Evolutionary conservation across 345 rosid genomes (phyloP), one percentile per base, ranked within the genome.

Genomic region (Triadica sebifera): DNA sequence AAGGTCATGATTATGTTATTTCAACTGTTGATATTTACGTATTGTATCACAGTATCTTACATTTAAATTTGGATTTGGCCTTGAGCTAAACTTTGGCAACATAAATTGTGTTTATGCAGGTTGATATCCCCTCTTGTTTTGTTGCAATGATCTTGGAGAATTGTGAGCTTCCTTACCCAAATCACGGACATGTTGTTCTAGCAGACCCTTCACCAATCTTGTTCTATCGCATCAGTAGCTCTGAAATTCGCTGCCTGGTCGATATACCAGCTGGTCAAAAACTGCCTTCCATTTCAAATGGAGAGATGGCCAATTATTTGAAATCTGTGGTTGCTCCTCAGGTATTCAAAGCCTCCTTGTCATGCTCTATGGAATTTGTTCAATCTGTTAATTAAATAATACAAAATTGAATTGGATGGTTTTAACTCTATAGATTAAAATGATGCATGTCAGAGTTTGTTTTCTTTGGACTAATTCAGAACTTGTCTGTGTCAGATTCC

Each of bases 81-180:
- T n/a, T n/a, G n/a, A n/a, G n/a, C n/a, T n/a, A n/a, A n/a, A n/a
- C n/a, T n/a, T n/a, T n/a, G n/a, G n/a, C n/a, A n/a, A n/a, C n/a
- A n/a, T n/a, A n/a, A n/a, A n/a, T n/a, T n/a, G n/a, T n/a, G n/a
- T n/a, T n/a, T n/a, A n/a, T n/a, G 69, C 83, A 89, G 91, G 90
- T 91, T 61, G 89, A 89, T 24, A 78, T 84, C 19, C 89, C 86
- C 2, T 93, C 93, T 64, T 76, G 50, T 75, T 86, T 86, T 39
- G 90, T 89, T 52, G 98, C 89, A 29, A 82, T 91, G 70, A 78
- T 88, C 20, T 52, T 91, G 55, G 89, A 91, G 78, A 88, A 89
- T 6, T 88, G 92, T 67, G 63, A 86, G 0, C 94, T 86, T 22
- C 89, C 93, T 10, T 83, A 67, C 38, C 75, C 83, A 43, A 83